Evolutionary conservation across 2,329 filamentous ascomycete species (phyloP).

Genomic region (Aspergillus sergii): DNA sequence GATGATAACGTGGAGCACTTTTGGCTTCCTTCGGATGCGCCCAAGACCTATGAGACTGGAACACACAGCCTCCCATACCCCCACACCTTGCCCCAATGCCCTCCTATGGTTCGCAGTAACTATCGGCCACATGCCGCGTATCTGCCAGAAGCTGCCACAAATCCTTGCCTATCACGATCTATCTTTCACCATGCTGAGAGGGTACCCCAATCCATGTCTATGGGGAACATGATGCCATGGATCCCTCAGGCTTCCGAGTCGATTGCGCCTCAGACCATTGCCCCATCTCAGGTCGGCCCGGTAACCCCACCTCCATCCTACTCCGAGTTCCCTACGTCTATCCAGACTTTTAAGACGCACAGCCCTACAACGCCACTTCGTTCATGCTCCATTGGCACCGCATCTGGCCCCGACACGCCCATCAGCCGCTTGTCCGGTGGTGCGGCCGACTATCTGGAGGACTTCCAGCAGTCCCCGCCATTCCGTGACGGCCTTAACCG

Average conservation of each 20-base stretch:
- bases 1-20: slow-evolving; percentile 42
- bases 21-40: slow-evolving; percentile 39
- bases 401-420: slow-evolving; percentile 38
- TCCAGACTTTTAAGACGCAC: slow-evolving; percentile 38
- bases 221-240: slow-evolving; percentile 42
- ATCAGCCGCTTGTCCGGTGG: slow-evolving; percentile 39
- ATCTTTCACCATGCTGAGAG: slow-evolving; percentile 43
- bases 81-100: slow-evolving; percentile 38
- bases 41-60: slow-evolving; percentile 39
- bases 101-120: slow-evolving; percentile 37
- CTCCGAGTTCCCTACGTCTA: slow-evolving; percentile 38
- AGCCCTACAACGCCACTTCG: slow-evolving; percentile 41
- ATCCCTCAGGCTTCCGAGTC: slow-evolving; percentile 35
- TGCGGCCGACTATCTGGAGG: slow-evolving; percentile 37
- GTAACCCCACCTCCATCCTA: slow-evolving; percentile 43
- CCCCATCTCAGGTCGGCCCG: slow-evolving; percentile 37
- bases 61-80: slow-evolving; percentile 34
- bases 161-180: slow-evolving; percentile 41
- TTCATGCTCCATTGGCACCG: slow-evolving; percentile 38
- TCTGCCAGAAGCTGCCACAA: slow-evolving; percentile 41
- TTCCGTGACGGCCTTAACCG: slow-evolving; percentile 35
- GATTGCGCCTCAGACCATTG: slow-evolving; percentile 40
- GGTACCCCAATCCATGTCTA: slow-evolving; percentile 37
- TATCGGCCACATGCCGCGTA: slow-evolving; percentile 37
- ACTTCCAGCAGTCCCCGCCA: slow-evolving; percentile 37